A percentile compares a stretch with the other conserved stretches of the same genome.
phyloP scores from a whole-genome alignment of 768 basidiomycete genomes.

The Lactarius quietus region DNA sequence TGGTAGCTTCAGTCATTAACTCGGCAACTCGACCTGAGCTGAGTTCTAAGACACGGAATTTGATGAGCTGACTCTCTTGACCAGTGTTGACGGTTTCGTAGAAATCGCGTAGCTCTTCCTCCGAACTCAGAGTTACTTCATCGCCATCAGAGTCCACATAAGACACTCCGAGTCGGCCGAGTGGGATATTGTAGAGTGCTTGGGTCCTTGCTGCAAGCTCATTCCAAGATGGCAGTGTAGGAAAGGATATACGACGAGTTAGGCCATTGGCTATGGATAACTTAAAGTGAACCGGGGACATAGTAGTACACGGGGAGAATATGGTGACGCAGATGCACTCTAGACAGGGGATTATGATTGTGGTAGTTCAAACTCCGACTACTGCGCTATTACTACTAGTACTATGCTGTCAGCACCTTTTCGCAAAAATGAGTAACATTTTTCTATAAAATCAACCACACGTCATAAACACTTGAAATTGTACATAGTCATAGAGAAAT shows the following conservation, averaged over 20 bases:
- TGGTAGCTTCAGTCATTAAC: conserved; percentile 33
- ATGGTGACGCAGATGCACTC: background rate
- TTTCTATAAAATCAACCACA: too few species aligned
- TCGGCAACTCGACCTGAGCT: conserved; percentile 34
- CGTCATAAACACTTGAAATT: too few species aligned
- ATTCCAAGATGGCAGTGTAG: conserved; percentile 50
- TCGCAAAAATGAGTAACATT: too few species aligned
- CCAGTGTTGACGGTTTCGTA: conserved; percentile 39
- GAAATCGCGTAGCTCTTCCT: conserved; percentile 75
- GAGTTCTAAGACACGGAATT: conserved; percentile 64
- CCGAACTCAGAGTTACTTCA: conserved; percentile 70
- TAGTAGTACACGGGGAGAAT: conserved; percentile 32
- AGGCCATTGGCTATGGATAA: conserved; percentile 46
- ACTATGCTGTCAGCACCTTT: too few species aligned
- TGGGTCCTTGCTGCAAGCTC: conserved; percentile 55
- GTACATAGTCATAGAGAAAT: too few species aligned
- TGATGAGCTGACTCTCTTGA: conserved; percentile 38
- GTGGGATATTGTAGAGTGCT: conserved; percentile 52
- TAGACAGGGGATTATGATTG: background rate
- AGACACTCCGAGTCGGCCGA: conserved; percentile 58
- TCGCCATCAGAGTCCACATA: conserved; percentile 74
- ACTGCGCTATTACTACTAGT: conserved; percentile 5
- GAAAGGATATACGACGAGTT: conserved; percentile 59
- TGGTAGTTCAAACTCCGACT: conserved; percentile 24
- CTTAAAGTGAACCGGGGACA: conserved; percentile 61